Conservation (phyloP, 352 stramenopile species). For the Aphanomyces stellatus region DNA sequence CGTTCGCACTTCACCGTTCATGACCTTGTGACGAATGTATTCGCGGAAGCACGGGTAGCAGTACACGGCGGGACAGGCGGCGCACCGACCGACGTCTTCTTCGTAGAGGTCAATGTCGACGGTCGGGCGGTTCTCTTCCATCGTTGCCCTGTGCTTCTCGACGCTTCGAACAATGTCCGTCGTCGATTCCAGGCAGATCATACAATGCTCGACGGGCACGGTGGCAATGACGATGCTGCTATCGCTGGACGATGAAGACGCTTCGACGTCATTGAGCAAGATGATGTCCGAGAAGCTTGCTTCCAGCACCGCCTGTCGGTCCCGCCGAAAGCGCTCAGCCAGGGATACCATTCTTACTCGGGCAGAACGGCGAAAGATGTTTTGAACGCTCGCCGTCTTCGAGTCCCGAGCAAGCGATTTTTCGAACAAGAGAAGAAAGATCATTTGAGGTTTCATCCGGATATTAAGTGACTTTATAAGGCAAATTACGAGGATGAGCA, state of each 20-base stretch:
- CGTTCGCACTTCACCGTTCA: constrained; percentile 2
- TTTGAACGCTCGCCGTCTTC: not conserved
- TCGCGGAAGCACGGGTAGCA: constrained; percentile 8
- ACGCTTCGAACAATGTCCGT: constrained; percentile 5
- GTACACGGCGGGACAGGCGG: not conserved
- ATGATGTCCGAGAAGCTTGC: not conserved
- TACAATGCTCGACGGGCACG: not conserved
- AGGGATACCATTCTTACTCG: too few species aligned
- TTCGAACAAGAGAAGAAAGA: constrained; percentile 11
- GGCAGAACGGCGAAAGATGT: too few species aligned
- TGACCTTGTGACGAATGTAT: constrained; percentile 11
- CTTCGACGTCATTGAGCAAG: not conserved
- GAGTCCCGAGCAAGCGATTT: too few species aligned
- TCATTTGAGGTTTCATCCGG: not conserved
- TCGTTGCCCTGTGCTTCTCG: not conserved
- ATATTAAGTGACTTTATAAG: not conserved
- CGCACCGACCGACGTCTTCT: constrained; percentile 8
- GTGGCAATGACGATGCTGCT: not conserved
- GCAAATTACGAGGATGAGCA: too few species aligned
- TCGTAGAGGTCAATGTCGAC: constrained; percentile 8
- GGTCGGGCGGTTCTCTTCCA: constrained; percentile 2
- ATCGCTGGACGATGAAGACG: not conserved
- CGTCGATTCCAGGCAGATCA: constrained; percentile 2
- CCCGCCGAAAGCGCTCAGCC: not conserved
- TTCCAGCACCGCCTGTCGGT: not conserved